Conservation (phyloP, 176 grass and related monocot species). For the Melocanna baccifera region DNA sequence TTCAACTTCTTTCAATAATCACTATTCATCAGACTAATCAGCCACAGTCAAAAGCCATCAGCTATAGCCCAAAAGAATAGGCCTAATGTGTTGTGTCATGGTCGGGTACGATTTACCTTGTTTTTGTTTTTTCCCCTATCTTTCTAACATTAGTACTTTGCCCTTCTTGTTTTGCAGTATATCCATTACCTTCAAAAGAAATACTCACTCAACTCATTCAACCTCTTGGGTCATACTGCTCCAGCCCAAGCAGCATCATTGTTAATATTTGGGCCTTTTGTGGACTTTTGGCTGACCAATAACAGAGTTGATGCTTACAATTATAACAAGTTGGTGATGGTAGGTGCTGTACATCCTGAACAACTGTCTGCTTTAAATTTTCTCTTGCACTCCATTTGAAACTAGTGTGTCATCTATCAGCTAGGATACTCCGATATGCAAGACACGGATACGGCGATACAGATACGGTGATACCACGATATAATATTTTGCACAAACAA, state of each 20-base stretch:
- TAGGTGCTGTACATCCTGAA: not conserved
- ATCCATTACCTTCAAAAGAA: conserved; percentile 62
- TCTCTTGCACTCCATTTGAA: not conserved
- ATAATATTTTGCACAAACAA: no score
- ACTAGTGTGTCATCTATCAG: not conserved
- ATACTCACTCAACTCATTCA: conserved; percentile 58
- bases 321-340: not conserved
- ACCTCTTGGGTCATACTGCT: conserved; percentile 61
- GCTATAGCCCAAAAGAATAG: no score
- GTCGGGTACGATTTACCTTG: no score
- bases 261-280: conserved; percentile 52
- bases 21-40: no score
- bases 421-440: no score
- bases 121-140: no score
- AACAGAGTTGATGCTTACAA: conserved; percentile 53
- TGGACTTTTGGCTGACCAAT: conserved; percentile 51
- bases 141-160: not conserved
- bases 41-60: no score
- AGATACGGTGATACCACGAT: no score
- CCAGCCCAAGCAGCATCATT: conserved; percentile 53
- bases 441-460: no score
- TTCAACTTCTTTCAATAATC: no score
- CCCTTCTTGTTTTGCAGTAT: conserved; percentile 36
- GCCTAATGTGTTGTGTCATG: no score
- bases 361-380: not conserved